A percentile compares a stretch with the other conserved stretches of the same genome.
phyloP scores from a whole-genome alignment of 2,329 filamentous ascomycete genomes.

The Clarireedia homoeocarpa region DNA sequence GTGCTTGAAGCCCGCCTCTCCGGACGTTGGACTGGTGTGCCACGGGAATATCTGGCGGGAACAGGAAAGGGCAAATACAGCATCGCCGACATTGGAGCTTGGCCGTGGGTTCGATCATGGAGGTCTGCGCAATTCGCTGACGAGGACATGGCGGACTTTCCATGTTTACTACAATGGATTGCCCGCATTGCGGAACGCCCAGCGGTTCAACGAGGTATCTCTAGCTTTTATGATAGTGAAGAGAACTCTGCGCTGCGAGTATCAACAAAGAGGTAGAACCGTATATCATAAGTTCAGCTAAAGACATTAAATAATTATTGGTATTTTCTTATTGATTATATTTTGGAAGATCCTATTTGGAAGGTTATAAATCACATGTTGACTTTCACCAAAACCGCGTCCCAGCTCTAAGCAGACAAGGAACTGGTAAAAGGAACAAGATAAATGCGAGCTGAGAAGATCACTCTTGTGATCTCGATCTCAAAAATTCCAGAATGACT shows the following conservation, averaged over 20 bases:
- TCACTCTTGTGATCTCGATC: too few relatives aligned
- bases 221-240: background rate
- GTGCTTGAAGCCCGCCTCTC: constrained; percentile 45
- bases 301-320: too few relatives aligned
- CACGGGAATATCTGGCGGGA: constrained; percentile 45
- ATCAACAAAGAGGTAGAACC: background rate
- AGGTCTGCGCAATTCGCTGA: constrained; percentile 35
- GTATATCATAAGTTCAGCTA: too few relatives aligned
- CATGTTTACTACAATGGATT: constrained; percentile 44
- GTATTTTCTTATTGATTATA: too few relatives aligned
- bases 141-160: constrained; percentile 43
- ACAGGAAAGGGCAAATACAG: constrained; percentile 45
- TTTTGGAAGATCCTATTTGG: too few relatives aligned
- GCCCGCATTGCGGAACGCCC: constrained; percentile 37
- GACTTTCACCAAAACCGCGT: too few relatives aligned
- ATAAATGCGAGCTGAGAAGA: too few relatives aligned
- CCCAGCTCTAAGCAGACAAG: too few relatives aligned
- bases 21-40: constrained; percentile 41
- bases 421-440: too few relatives aligned
- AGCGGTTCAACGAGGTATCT: constrained; percentile 13
- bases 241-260: background rate
- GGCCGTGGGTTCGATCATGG: constrained; percentile 42
- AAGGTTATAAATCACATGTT: too few relatives aligned
- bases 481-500: constrained; percentile 1
- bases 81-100: constrained; percentile 44